Evolutionary conservation across 768 basidiomycete species (phyloP), one percentile per base, ranked within the genome.

Genomic region (Mycena leptocephala): DNA sequence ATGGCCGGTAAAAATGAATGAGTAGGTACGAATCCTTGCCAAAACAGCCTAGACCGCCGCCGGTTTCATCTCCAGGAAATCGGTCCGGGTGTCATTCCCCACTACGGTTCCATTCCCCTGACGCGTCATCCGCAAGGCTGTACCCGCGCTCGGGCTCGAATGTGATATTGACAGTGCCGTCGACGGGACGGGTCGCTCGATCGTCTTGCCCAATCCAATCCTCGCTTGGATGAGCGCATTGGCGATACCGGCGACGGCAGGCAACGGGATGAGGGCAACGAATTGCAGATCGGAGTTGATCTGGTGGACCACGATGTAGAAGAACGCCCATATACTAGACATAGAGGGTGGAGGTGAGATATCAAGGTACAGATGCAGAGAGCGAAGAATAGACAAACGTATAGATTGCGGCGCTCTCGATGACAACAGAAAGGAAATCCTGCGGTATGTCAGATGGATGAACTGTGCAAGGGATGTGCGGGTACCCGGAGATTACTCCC

Each of bases 201-300:
- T 14, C 3, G 72, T 35, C 41, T 66, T 14, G 4, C 72, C 72
- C 72, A 73, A 43, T 2, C 72, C 55, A n/a, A 73, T 73, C 1
- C 72, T 63, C 28, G 63, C 46, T 59, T 73, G 72, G 53, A 73
- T 65, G 14, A 73, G 63, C 24, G 72, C 72, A 41, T 73, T 65
- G 20, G 72, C 5, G 55, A 73, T 66, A 1, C 72, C 64, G 28
- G 72, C 72, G 30, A 73, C 41, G 20, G 56, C 37, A 28, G 72
- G 72, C 2, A 73, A 32, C 39, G 43, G 28, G 30, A 24, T 37
- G 16, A 73, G 63, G 2, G 64, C 72, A n/a, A 73, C 18, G 55
- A 65, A 73, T 58, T 73, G 72, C 24, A 66, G 13, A 53, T 73
- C 56, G 39, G 72, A 28, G 56, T 73, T 66, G 35, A 66, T 66